A percentile compares a stretch with the other conserved stretches of the same genome.
Conservation (phyloP, 2,329 filamentous ascomycete genomes). For the Trichoderma semiorbis region DNA sequence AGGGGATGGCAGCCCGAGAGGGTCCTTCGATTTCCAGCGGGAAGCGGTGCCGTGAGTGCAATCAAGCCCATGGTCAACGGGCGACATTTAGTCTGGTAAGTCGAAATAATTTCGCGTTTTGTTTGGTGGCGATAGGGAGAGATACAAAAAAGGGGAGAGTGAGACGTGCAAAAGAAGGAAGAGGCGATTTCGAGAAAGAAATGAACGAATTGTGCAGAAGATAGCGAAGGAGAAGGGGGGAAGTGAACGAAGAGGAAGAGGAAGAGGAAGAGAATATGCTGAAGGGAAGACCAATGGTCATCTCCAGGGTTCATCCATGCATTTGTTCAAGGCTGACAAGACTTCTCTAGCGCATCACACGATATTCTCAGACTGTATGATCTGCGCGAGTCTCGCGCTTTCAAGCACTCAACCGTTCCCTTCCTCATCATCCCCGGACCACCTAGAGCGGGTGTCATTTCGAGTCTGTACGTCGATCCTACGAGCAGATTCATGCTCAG, state of each 20-base stretch:
- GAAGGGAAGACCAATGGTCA: background rate
- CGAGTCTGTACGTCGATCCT: constrained; percentile 80
- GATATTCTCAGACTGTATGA: constrained; percentile 95
- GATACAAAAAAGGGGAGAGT: too few relatives aligned
- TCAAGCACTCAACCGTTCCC: constrained; percentile 76
- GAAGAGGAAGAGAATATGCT: background rate
- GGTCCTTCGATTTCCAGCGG: constrained; percentile 80
- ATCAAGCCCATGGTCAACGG: constrained; percentile 90
- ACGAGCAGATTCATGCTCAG: constrained; percentile 89
- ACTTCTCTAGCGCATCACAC: constrained; percentile 68
- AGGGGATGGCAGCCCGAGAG: constrained; percentile 70
- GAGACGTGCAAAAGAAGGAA: background rate
- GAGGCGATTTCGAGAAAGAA: background rate
- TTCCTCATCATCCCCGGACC: constrained; percentile 95
- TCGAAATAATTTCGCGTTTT: background rate
- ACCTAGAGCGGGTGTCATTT: constrained; percentile 78
- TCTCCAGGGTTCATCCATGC: background rate
- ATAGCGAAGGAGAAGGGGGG: background rate
- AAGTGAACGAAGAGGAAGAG: background rate
- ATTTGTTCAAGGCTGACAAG: background rate
- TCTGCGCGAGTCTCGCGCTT: constrained; percentile 61
- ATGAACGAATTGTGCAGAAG: background rate
- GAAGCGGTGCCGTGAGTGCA: constrained; percentile 85
- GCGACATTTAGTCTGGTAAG: constrained; percentile 76
- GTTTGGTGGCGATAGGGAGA: background rate